Evolutionary conservation across 2,329 filamentous ascomycete genomes (phyloP).

Genomic region (Elsinoe ampelina): DNA sequence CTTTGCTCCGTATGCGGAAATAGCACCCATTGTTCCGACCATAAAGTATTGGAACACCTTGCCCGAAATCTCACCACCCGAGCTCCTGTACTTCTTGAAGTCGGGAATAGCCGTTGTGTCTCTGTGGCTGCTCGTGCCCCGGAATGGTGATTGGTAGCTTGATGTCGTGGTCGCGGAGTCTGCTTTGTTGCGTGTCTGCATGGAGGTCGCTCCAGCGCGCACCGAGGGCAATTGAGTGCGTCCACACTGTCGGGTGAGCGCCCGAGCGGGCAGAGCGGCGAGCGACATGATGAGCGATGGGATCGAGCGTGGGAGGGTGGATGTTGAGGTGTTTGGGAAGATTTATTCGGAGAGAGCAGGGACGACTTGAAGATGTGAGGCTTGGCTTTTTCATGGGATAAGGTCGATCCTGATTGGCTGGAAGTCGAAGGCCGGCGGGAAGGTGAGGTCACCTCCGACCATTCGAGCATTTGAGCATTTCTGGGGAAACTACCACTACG

Average conservation of each 20-base stretch:
- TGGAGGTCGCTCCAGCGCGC: slow-evolving; percentile 32
- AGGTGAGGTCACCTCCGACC: not conserved
- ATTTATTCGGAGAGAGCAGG: slow-evolving; percentile 10
- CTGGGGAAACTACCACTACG: no score
- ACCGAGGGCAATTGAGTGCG: slow-evolving; percentile 39
- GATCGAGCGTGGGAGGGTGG: slow-evolving; percentile 17
- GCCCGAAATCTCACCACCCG: slow-evolving; percentile 59
- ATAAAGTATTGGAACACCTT: slow-evolving; percentile 96
- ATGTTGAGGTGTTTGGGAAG: slow-evolving; percentile 13
- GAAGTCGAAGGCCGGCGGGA: not conserved
- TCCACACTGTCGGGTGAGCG: slow-evolving; percentile 39
- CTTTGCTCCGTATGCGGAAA: slow-evolving; percentile 91
- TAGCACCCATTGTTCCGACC: slow-evolving; percentile 88
- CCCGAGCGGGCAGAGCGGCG: slow-evolving; percentile 38
- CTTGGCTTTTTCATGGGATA: slow-evolving; percentile 5
- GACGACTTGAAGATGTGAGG: slow-evolving; percentile 4
- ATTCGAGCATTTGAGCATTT: no score
- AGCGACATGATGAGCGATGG: slow-evolving; percentile 36
- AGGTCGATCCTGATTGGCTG: slow-evolving; percentile 3
- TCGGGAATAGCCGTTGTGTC: slow-evolving; percentile 67
- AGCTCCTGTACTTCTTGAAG: slow-evolving; percentile 79
- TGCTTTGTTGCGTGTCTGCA: slow-evolving; percentile 36
- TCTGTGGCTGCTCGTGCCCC: slow-evolving; percentile 27
- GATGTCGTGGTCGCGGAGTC: slow-evolving; percentile 31
- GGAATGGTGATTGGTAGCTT: slow-evolving; percentile 48